Base-by-base conservation (phyloP, 768 basidiomycete species). In the Xerocomus spinulosus region DNA sequence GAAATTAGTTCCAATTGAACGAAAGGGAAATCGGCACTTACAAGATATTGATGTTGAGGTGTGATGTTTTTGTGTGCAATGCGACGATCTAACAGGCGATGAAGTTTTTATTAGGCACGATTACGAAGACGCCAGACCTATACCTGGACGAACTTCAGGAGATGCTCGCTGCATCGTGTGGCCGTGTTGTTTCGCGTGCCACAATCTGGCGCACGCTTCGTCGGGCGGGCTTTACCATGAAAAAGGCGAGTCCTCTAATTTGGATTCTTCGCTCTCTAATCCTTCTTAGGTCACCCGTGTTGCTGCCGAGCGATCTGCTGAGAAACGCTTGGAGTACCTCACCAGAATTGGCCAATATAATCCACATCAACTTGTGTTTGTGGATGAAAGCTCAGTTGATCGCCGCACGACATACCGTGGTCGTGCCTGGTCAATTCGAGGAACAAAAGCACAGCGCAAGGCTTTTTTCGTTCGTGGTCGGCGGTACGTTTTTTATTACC, bases 401-500 rank as follows among this genome's bases (percentile, higher is more conserved):
- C 13, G 17, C 10, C 1, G 18, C 5, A 45, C 35, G 9, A 45
- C 45, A 14, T 50, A 46, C 8, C 13, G 4, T 42, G 39, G 39
- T 5, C 5, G 9, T 36, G 49, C 49, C 5, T 50, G 49, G 44
- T 46, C 49, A 5, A 42, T 50, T 5, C 1, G 4, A 30, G 44
- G 38, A 6, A 46, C 39, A 1, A 35, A 50, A 9, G 49, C 44
- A 24, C 39, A 50, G 17, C 3, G 21, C 5, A 50, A 51, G 7
- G 44, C 29, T 2, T 51, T 51, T 8, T 51, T 46, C 28, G n/a
- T 46, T 4, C 17, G 7, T 21, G 40, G 44, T 14, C 17, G 20
- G 8, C 4, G 18, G 44, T 51, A 37, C 4, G 18, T 20, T 25
- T 25, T 18, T 40, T 10, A 39, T 48, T 28, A 34, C 33, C 33